Percentiles rank a stretch among this genome's conserved stretches.
These are phyloP conservation scores for Sapria himalayana DNA, from an alignment of 345 rosid species.

Conservation along the genomic window DNA sequence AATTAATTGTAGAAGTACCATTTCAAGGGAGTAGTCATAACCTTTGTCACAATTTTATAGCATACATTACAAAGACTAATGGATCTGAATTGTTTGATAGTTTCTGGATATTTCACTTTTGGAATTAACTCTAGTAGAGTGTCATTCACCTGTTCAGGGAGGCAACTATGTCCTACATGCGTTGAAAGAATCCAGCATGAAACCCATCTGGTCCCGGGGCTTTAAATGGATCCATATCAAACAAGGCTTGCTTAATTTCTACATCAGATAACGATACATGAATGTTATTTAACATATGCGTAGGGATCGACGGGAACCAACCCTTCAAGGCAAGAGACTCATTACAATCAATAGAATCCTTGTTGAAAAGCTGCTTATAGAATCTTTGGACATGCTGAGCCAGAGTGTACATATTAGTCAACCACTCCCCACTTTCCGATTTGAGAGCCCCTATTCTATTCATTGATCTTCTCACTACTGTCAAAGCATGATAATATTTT, in stretches of 20 bases:
- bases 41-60: neutral
- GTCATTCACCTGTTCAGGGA: neutral
- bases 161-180: neutral
- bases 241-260: neutral
- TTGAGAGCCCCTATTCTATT: too few relatives aligned
- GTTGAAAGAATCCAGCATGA: too few relatives aligned
- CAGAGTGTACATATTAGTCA: too few relatives aligned
- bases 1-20: accelerated
- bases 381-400: too few relatives aligned
- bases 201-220: too few relatives aligned
- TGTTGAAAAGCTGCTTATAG: too few relatives aligned
- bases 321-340: too few relatives aligned
- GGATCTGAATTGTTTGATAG: neutral
- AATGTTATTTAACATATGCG: neutral
- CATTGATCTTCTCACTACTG: too few relatives aligned
- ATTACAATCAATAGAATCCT: too few relatives aligned
- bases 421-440: too few relatives aligned
- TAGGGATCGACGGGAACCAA: neutral
- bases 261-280: neutral
- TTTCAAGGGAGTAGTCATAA: neutral
- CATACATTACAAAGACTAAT: neutral
- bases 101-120: neutral
- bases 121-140: neutral
- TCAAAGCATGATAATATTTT: too few relatives aligned
- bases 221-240: too few relatives aligned